These are phyloP conservation scores for Exsudoporus frostii DNA, from an alignment of 768 basidiomycete species.

Conservation along the genomic window DNA sequence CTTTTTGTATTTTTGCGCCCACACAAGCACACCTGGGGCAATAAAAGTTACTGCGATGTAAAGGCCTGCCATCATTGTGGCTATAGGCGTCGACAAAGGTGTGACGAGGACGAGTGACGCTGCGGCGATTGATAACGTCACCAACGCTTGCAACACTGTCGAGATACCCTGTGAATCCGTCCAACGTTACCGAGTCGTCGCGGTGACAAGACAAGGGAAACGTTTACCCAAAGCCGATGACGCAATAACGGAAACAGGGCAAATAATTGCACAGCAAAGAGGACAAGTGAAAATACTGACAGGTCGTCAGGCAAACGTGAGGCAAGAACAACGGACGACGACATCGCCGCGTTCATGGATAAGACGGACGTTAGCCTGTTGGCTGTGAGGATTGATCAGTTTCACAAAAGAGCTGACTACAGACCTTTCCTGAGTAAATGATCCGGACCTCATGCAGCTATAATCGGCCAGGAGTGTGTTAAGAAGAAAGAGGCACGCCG, in stretches of 20 bases:
- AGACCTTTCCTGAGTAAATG: conserved; percentile 59
- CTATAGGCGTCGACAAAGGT: conserved; percentile 53
- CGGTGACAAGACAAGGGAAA: conserved; percentile 10
- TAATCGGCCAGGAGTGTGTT: conserved; percentile 86
- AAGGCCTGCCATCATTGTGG: conserved; percentile 48
- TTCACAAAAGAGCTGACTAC: conserved; percentile 21
- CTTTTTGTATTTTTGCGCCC: conserved; percentile 91
- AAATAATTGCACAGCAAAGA: conserved; percentile 80
- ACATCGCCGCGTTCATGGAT: conserved; percentile 89
- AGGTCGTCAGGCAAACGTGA: conserved; percentile 82
- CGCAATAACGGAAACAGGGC: conserved; percentile 81
- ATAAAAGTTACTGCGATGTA: conserved; percentile 63
- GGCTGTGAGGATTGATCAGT: conserved; percentile 24
- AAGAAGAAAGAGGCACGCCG: conserved; percentile 78
- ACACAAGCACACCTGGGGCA: conserved; percentile 71
- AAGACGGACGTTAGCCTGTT: conserved; percentile 75
- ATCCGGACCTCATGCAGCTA: conserved; percentile 44
- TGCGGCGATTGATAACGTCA: conserved; percentile 54
- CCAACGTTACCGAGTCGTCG: conserved; percentile 11
- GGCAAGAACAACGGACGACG: conserved; percentile 88
- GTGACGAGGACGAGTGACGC: conserved; percentile 50
- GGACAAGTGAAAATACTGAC: conserved; percentile 84
- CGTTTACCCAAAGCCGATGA: conserved; percentile 62
- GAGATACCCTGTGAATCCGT: conserved; percentile 44
- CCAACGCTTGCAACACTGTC: conserved; percentile 40